Evolutionary conservation across 768 basidiomycete genomes (phyloP), one percentile per base, ranked within the genome.

Genomic region (Termitomyces sp.): DNA sequence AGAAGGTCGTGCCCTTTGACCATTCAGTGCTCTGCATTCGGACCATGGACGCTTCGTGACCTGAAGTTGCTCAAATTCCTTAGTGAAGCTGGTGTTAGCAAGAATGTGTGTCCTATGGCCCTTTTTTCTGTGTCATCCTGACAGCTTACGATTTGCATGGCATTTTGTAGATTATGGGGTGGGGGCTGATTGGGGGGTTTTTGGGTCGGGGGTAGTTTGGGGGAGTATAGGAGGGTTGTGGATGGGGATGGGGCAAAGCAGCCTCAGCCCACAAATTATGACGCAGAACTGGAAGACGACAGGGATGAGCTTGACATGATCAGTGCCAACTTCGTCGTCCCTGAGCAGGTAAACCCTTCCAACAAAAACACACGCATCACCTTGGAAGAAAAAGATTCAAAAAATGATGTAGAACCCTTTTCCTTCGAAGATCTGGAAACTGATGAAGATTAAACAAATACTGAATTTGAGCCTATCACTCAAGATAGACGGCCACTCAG

Each of bases 1-100:
- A 97, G 80, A 91, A 91, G 75, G 94, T 97, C 72, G 86, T 89
- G 0, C 94, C 94, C 5, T 97, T 96, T 62, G 94, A 96, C 68
- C 94, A 95, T 66, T 87, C 93, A 54, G 92, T 96, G 91, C 95
- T 94, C 74, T 92, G 91, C 66, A 77, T 94, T 67, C 77, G 88
- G 47, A n/a, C n/a, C n/a, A n/a, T n/a, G n/a, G n/a, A 96, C 94
- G n/a, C 77, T 95, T 47, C 83, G 94, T 58, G 94, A 92, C 69
- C 79, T 92, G 62, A 92, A 91, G 64, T 74, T 91, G 16, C 76
- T 85, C 70, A 91, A 91, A 64, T 91, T 91, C 71, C 70, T 94
- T 58, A 89, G 86, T 64, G 90, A 93, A 74, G 86, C 89, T 0
- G 89, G 91, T 36, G 91, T 93, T 64, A 89, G 88, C 76, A 91